Evolutionary conservation across 1,284 basidiomycete species (phyloP), one percentile per base, ranked within the genome.

Genomic region (Phylloporus gajari): DNA sequence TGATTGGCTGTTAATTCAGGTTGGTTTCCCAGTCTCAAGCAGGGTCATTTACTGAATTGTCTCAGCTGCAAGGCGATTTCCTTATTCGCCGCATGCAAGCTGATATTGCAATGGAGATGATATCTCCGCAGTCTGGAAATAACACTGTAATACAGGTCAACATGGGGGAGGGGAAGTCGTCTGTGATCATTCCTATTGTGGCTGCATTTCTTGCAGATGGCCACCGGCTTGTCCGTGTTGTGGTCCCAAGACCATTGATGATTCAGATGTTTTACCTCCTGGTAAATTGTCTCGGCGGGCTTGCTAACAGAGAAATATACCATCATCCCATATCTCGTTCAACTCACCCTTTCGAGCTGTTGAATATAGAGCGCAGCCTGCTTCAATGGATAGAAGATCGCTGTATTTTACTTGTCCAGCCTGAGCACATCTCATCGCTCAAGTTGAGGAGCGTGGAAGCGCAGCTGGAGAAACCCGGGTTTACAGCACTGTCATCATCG

Each of bases 1-100:
- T 2, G 86, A 87, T 69, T 88, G 87, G 87, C 76, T 87, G 2
- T 72, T 88, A 27, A 80, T 88, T 27, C 86, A 88, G 80, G 84
- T 86, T 42, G 60, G 13, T n/a, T 53, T 42, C 38, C 7, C 6
- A 27, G 27, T 23, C 23, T 4, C 46, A 7, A 30, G 9, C 3
- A 4, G n/a, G n/a, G n/a, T n/a, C n/a, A n/a, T n/a, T n/a, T 23
- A 2, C 12, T 67, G 4, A 70, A 30, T 13, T 27, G 19, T 42
- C 65, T 42, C 60, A 88, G 86, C 81, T 88, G 9, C 85, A 89
- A n/a, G 68, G 61, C 21, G 44, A 63, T 11, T 68, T 65, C 19
- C 27, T 53, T 0, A 25, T 65, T 40, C 64, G 64, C 27, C 64
- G 35, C 3, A 35, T 53, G 40, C 67, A 68, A 30, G 60, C 40